phyloP scores from a whole-genome alignment of 164 flowering plant species.

The Euptelea pleiosperma region DNA sequence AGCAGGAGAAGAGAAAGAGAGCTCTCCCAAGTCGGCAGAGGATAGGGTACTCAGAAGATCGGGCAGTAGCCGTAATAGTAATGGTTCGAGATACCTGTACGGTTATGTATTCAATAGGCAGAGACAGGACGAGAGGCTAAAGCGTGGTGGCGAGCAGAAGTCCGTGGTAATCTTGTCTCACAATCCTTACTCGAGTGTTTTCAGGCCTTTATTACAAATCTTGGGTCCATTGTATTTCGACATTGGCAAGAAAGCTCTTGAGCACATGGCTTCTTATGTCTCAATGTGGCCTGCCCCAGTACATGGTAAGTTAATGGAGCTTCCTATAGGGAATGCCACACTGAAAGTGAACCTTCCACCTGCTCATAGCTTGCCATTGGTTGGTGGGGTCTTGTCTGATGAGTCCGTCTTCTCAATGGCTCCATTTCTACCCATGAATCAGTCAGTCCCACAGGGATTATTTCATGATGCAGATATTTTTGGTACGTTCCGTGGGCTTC shows the following conservation, averaged over 20 bases:
- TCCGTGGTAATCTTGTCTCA: slow-evolving; percentile 88
- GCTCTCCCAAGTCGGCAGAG: slow-evolving; percentile 23
- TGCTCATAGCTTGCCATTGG: slow-evolving; percentile 65
- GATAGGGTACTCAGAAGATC: slow-evolving; percentile 9
- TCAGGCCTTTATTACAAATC: slow-evolving; percentile 90
- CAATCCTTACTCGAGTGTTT: slow-evolving; percentile 74
- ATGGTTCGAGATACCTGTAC: slow-evolving; percentile 49
- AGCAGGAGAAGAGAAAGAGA: slow-evolving; percentile 20
- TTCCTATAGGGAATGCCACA: slow-evolving; percentile 86
- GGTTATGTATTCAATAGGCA: slow-evolving; percentile 98
- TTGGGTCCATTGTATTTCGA: slow-evolving; percentile 96
- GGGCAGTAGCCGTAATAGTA: slow-evolving; percentile 8
- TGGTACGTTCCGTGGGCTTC: slow-evolving; percentile 68
- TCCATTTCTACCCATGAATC: slow-evolving; percentile 77
- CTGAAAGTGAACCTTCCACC: slow-evolving; percentile 91
- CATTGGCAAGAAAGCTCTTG: slow-evolving; percentile 83
- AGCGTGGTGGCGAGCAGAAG: slow-evolving; percentile 97
- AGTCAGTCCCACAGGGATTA: slow-evolving; percentile 79
- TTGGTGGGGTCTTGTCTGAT: slow-evolving; percentile 43
- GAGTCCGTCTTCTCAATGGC: slow-evolving; percentile 64
- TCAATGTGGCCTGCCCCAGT: slow-evolving; percentile 83
- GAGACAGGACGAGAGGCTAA: slow-evolving; percentile 95
- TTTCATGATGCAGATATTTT: slow-evolving; percentile 94
- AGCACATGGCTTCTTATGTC: slow-evolving; percentile 75
- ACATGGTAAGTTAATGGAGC: slow-evolving; percentile 82